Percentiles rank a stretch among this genome's conserved stretches.
Evolutionary conservation across 257 asterid genomes (phyloP).

Genomic region (Petunia axillaris): DNA sequence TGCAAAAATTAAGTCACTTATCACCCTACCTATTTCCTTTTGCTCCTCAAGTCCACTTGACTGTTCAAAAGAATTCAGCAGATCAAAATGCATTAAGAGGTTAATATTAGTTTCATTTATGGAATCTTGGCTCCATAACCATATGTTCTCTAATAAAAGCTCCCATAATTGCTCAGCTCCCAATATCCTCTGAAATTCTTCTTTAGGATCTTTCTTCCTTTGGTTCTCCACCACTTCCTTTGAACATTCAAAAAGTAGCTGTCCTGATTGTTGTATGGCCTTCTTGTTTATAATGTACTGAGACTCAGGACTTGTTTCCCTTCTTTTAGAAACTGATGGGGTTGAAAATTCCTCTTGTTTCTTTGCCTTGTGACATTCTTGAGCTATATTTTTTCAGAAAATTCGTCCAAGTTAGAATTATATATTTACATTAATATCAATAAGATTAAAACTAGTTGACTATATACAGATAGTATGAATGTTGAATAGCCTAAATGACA

Average conservation of each 20-base stretch:
- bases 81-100: conserved; percentile 36
- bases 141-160: conserved; percentile 56
- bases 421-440: background rate
- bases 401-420: background rate
- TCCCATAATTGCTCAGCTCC: conserved; percentile 75
- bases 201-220: conserved; percentile 37
- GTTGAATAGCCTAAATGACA: too few species aligned
- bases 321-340: conserved; percentile 26
- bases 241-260: conserved; percentile 65
- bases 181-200: conserved; percentile 45
- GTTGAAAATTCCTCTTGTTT: conserved; percentile 38
- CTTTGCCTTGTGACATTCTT: conserved; percentile 29
- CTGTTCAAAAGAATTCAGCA: conserved; percentile 39
- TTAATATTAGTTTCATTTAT: conserved; percentile 38
- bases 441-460: background rate
- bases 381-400: conserved; percentile 27
- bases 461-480: background rate
- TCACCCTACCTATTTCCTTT: conserved; percentile 40
- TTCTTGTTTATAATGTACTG: conserved; percentile 65
- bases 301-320: conserved; percentile 17
- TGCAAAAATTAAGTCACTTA: conserved; percentile 63
- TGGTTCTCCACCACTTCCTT: conserved; percentile 60
- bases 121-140: conserved; percentile 71
- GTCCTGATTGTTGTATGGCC: conserved; percentile 48
- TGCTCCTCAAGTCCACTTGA: conserved; percentile 38